Evolutionary conservation across 2,329 filamentous ascomycete genomes (phyloP), one percentile per base, ranked within the genome.

Genomic region (Trichoderma sp.): DNA sequence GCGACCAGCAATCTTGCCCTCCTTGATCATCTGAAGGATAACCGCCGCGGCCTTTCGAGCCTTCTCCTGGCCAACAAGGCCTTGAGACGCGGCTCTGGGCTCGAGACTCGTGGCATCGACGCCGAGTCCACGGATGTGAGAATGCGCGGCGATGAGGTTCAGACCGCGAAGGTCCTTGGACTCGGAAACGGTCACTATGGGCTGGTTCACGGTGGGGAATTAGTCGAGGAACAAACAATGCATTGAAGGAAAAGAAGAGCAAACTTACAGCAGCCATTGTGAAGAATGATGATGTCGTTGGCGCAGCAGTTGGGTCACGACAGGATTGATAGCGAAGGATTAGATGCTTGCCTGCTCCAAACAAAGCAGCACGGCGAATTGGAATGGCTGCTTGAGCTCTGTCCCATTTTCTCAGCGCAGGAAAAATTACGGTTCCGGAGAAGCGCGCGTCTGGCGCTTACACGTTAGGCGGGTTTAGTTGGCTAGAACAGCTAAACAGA

Each of bases 21-120:
- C 94, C 84, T 97, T 98, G 78, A 97, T 97, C 96, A 99, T 99
- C 85, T 97, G 94, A 73, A 99, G 85, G 77, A 99, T 97, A 63
- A 99, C 92, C 1, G 95, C 96, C 3, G 96, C 96, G 11, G 96
- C 96, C 83, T 98, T 98, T 73, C 96, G 91, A 71, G 96, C 96
- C 86, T 97, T 97, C 79, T 97, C 92, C 84, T 99, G 96, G 59
- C 96, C 96, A 9, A 99, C 95, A 6, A 99, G 89, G 43, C 96
- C 96, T 82, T 99, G 96, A 15, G 95, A 97, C 62, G 92, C 88
- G 32, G 88, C 83, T 73, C 95, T 91, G 23, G 96, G 95, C 79
- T 97, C 95, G 75, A 99, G 87, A 7, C 94, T 96, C 79, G 97
- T 94, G 72, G 90, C 85, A 85, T 98, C 95, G 77, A 99, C 94